Base-by-base conservation (phyloP, 179 eudicot genomes). In the Beta macrorhiza region DNA sequence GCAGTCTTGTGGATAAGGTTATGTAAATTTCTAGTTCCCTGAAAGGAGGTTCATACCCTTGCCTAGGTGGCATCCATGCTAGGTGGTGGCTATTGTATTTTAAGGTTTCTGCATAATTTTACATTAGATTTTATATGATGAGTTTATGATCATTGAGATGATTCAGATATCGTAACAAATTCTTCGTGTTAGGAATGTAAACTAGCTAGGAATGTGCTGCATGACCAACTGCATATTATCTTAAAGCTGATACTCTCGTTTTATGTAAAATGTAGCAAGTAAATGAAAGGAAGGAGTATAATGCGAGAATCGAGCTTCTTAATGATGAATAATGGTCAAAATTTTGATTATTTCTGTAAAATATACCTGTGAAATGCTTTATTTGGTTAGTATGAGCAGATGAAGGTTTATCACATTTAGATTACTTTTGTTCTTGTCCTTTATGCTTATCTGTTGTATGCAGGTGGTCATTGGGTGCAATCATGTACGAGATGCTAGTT, bases 401-500 rank as follows among this genome's bases (percentile, higher is more conserved):
- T 75, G 67, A 58, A 58, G 52, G 7, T 16, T 57, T 9, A 9
- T 74, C 25, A 29, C 51, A 74, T 58, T 37, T 3, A 32, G 37
- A 57, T 25, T 55, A 44, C 37, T 59, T 78, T 53, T 75, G n/a
- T 25, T 25, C 25, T 25, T 51, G 22, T n/a, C 20, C 37, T 6
- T 58, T 68, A 70, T 82, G 37, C 82, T 64, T 63, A 78, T 85
- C 74, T 58, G 64, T 22, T 63, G 82, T 73, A 19, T 89, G 78
- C 91, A 93, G 97, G 97, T 93, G 97, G 96, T 93, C 97, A 7
- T 78, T 93, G 79, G 97, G 97, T 83, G 97, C 97, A 79, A 93
- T 93, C 69, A 85, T 93, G 94, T 93, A 93, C 78, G 97, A 93
- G 86, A 93, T 93, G 97, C 93, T 93, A 72, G 88, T 92, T 82